These are phyloP conservation scores for Hamamelis virginiana DNA, from an alignment of 164 flowering plant species.

Conservation along the genomic window DNA sequence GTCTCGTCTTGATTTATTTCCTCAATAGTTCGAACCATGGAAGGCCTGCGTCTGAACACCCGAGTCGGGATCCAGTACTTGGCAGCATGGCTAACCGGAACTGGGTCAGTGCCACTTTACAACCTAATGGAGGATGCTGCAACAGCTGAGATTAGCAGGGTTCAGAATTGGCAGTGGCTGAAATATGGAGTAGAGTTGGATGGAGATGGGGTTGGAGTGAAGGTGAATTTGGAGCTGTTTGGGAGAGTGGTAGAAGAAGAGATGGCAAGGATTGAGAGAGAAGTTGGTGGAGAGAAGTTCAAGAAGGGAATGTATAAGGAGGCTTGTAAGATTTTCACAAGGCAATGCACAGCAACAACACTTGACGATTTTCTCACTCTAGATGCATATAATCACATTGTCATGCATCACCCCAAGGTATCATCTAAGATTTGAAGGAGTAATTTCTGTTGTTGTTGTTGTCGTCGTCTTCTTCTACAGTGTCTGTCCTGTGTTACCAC, in stretches of 20 bases:
- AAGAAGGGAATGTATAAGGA: constrained; percentile 65
- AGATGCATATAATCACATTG: constrained; percentile 73
- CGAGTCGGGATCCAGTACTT: constrained; percentile 87
- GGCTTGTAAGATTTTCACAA: constrained; percentile 67
- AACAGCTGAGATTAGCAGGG: constrained; percentile 90
- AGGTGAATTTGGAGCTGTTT: constrained; percentile 58
- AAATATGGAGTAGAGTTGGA: constrained; percentile 68
- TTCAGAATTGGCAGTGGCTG: constrained; percentile 95
- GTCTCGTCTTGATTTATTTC: no score
- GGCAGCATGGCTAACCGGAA: constrained; percentile 88
- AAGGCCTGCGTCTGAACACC: constrained; percentile 81
- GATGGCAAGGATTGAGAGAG: constrained; percentile 74
- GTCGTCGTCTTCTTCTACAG: background rate
- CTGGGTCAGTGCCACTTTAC: constrained; percentile 91
- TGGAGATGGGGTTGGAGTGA: constrained; percentile 72
- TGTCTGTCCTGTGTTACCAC: background rate
- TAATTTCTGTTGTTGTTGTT: background rate
- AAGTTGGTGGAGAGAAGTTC: constrained; percentile 72
- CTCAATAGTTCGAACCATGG: constrained; percentile 74
- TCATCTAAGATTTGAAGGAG: constrained; percentile 54
- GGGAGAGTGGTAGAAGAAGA: constrained; percentile 84
- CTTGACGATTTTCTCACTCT: constrained; percentile 87
- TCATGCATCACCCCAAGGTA: constrained; percentile 55
- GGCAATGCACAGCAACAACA: constrained; percentile 62
- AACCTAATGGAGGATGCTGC: constrained; percentile 98